These are phyloP conservation scores for Parastagonospora avenae DNA, from an alignment of 2,329 filamentous ascomycete species.

Conservation along the genomic window DNA sequence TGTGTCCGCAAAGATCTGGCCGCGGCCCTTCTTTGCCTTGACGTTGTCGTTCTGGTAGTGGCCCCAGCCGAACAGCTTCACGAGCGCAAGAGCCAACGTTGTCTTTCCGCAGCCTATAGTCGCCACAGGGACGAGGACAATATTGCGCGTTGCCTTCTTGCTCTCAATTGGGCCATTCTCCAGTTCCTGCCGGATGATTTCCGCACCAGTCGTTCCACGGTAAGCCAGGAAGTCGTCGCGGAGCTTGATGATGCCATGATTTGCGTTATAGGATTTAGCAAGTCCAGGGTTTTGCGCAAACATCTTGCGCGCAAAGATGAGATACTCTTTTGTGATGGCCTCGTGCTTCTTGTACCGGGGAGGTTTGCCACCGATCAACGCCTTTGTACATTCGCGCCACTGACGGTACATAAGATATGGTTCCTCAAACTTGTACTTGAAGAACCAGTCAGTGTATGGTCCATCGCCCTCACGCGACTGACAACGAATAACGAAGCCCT, in stretches of 20 bases:
- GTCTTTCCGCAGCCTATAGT: slow-evolving; percentile 98
- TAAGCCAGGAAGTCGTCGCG: slow-evolving; percentile 85
- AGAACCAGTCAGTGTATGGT: slow-evolving; percentile 92
- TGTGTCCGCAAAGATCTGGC: slow-evolving; percentile 75
- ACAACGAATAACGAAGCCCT: slow-evolving; percentile 95
- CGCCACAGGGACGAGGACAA: slow-evolving; percentile 87
- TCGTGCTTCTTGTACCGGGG: slow-evolving; percentile 85
- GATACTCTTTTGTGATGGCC: slow-evolving; percentile 88
- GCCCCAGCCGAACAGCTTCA: slow-evolving; percentile 85
- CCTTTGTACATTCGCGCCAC: slow-evolving; percentile 96
- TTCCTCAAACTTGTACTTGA: slow-evolving; percentile 99
- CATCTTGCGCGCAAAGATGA: slow-evolving; percentile 77
- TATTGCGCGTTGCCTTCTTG: slow-evolving; percentile 65
- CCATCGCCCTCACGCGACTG: slow-evolving; percentile 63
- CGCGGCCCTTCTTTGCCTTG: slow-evolving; percentile 72
- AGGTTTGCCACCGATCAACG: slow-evolving; percentile 74
- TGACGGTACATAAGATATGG: slow-evolving; percentile 98
- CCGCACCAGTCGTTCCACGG: slow-evolving; percentile 83
- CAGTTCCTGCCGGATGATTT: slow-evolving; percentile 80
- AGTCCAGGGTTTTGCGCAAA: slow-evolving; percentile 72
- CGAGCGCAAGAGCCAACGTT: slow-evolving; percentile 81
- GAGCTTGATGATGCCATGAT: slow-evolving; percentile 93
- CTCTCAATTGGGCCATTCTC: slow-evolving; percentile 58
- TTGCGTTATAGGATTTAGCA: slow-evolving; percentile 74
- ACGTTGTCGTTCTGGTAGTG: slow-evolving; percentile 98